phyloP scores from a whole-genome alignment of 169 alveolate species.

The Cryptosporidium xiaoi region DNA sequence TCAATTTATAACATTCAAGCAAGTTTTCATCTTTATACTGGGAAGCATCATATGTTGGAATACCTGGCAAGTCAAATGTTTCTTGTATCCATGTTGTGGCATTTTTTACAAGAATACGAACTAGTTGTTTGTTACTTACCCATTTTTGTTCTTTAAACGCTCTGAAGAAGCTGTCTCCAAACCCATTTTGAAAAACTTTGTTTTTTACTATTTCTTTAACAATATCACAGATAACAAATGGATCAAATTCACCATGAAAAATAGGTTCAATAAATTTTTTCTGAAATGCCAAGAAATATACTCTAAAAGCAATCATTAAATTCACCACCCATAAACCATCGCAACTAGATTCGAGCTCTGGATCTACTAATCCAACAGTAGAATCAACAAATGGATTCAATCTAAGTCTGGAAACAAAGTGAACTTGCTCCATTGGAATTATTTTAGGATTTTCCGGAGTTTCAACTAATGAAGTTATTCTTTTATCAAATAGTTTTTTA shows the following conservation, averaged over 20 bases:
- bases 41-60: constrained; percentile 11
- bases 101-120: constrained; percentile 29
- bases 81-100: constrained; percentile 49
- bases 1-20: constrained; percentile 11
- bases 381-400: constrained; percentile 55
- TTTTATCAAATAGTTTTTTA: constrained; percentile 30
- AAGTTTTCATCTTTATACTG: constrained; percentile 24
- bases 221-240: constrained; percentile 24
- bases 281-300: constrained; percentile 54
- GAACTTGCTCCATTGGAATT: constrained; percentile 4
- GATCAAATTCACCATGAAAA: constrained; percentile 34
- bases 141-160: constrained; percentile 27
- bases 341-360: constrained; percentile 24
- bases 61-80: constrained; percentile 45
- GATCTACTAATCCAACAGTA: constrained; percentile 27
- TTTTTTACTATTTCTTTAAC: constrained; percentile 48
- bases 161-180: constrained; percentile 29
- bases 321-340: constrained; percentile 28
- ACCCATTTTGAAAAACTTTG: constrained; percentile 27
- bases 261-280: constrained; percentile 39
- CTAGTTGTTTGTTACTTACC: constrained; percentile 36
- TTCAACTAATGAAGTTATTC: not conserved
- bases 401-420: constrained; percentile 18
- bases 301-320: constrained; percentile 63
- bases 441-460: constrained; percentile 35